Conservation (phyloP, 495 filamentous ascomycete species). For the Penicillium paxilli region DNA sequence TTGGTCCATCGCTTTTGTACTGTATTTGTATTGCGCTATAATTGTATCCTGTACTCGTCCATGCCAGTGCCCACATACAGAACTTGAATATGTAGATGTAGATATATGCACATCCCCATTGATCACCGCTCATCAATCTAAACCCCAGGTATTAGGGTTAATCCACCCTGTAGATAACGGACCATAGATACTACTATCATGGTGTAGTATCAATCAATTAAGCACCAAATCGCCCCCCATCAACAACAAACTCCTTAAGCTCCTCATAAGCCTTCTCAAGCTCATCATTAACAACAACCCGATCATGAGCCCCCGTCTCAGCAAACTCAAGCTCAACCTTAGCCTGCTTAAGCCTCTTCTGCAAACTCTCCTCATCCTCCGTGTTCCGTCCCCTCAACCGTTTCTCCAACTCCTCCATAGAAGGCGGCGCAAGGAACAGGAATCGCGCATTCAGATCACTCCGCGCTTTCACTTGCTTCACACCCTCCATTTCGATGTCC, state of each 20-base stretch:
- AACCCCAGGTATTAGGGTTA: too few relatives aligned
- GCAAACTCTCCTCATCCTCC: conserved; percentile 75
- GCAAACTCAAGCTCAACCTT: conserved; percentile 80
- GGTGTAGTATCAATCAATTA: neutral
- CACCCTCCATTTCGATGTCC: conserved; percentile 97
- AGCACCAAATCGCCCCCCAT: conserved; percentile 43
- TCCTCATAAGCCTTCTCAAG: conserved; percentile 81
- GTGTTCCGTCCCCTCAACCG: conserved; percentile 81
- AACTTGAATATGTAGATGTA: too few relatives aligned
- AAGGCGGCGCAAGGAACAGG: conserved; percentile 82
- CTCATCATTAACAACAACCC: conserved; percentile 87
- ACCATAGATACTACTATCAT: neutral
- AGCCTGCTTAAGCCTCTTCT: conserved; percentile 75
- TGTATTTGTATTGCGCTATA: too few relatives aligned
- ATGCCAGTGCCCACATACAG: too few relatives aligned
- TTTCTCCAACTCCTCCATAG: conserved; percentile 69
- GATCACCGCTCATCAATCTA: too few relatives aligned
- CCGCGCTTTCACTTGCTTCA: conserved; percentile 82
- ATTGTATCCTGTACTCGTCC: too few relatives aligned
- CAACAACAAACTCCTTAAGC: conserved; percentile 66
- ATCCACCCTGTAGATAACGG: too few relatives aligned
- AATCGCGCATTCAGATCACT: conserved; percentile 76
- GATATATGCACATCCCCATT: too few relatives aligned
- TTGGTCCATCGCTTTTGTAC: neutral
- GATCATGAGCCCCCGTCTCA: conserved; percentile 75